Evolutionary conservation across 116 monocot species (phyloP), one percentile per base, ranked within the genome.

Genomic region (Posidonia oceanica): DNA sequence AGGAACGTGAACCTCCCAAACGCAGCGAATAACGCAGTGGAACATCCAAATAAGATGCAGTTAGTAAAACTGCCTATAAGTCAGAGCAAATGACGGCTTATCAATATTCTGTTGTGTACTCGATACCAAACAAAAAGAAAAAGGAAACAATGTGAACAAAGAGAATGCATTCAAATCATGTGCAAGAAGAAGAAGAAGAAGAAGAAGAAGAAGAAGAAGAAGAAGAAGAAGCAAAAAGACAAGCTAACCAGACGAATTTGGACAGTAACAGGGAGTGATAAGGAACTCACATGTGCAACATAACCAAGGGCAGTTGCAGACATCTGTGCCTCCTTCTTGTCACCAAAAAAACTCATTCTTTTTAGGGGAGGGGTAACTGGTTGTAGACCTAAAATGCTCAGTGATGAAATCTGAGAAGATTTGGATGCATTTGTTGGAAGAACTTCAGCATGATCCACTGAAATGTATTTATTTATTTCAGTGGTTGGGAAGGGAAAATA

Each of bases 231-330:
- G 65, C 16, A 65, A 0, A 39, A 40, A 64, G 8, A 39, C 3
- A 38, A 15, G 38, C 0, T 5, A 16, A 60, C 29, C 21, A 10
- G 18, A 60, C 65, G 42, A 18, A 65, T 14, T 40, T 41, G 20
- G 18, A 65, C 40, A 4, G 18, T 40, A 64, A 3, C 37, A 65
- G 1, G 44, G 36, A 0, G 36, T 13, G 23, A 51, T 6, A 20
- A 51, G 23, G 51, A 58, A 70, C 93, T 83, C 84, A 98, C 98
- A 86, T 93, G 93, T 21, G 98, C 93, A 73, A 86, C 78, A 86
- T 88, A 98, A 64, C 98, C 98, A 63, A 98, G 80, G 74, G 76
- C 90, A 73, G 84, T 75, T 72, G 98, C 85, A 70, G 93, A 88
- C 36, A 65, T 87, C 81, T 90, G 93, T 74, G 84, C 71, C 76